These are phyloP conservation scores for Aegilops bicornis DNA, from an alignment of 176 grass and related monocot genomes.

Conservation along the genomic window DNA sequence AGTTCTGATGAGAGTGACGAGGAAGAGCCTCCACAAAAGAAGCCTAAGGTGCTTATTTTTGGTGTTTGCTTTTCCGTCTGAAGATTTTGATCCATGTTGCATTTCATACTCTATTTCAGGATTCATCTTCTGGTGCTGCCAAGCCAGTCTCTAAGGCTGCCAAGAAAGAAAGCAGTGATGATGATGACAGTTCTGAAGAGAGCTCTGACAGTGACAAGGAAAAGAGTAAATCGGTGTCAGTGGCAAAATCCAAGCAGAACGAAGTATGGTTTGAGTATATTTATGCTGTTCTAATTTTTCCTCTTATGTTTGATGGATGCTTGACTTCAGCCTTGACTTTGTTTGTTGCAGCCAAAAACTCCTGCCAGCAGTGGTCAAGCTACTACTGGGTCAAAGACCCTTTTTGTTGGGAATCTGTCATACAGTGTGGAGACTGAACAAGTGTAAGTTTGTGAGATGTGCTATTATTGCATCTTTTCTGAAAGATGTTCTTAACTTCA, in stretches of 20 bases:
- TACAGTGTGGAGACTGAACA: constrained; percentile 42
- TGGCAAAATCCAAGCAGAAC: constrained; percentile 14
- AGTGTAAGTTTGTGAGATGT: constrained; percentile 50
- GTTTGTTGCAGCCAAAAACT: constrained; percentile 45
- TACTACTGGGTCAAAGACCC: constrained; percentile 46
- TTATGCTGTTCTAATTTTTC: background rate
- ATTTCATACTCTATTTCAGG: background rate
- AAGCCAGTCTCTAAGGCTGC: constrained; percentile 30
- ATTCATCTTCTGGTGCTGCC: constrained; percentile 14
- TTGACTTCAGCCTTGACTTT: background rate
- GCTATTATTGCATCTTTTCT: background rate
- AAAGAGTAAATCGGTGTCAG: background rate
- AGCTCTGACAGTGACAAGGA: constrained; percentile 49
- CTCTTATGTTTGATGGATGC: background rate
- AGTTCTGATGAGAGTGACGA: constrained; percentile 56
- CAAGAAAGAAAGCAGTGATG: constrained; percentile 50
- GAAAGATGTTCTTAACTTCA: background rate
- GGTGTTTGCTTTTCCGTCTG: background rate
- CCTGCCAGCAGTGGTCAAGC: constrained; percentile 36
- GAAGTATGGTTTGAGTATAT: constrained; percentile 28
- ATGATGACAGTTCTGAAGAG: constrained; percentile 55
- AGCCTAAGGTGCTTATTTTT: constrained; percentile 39
- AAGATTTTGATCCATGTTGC: background rate
- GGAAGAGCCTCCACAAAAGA: constrained; percentile 59
- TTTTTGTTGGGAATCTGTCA: constrained; percentile 70